Percentiles rank a stretch among this genome's conserved stretches.
These are phyloP conservation scores for Penicillium rolfsii DNA, from an alignment of 2,329 filamentous ascomycete genomes.

Conservation along the genomic window DNA sequence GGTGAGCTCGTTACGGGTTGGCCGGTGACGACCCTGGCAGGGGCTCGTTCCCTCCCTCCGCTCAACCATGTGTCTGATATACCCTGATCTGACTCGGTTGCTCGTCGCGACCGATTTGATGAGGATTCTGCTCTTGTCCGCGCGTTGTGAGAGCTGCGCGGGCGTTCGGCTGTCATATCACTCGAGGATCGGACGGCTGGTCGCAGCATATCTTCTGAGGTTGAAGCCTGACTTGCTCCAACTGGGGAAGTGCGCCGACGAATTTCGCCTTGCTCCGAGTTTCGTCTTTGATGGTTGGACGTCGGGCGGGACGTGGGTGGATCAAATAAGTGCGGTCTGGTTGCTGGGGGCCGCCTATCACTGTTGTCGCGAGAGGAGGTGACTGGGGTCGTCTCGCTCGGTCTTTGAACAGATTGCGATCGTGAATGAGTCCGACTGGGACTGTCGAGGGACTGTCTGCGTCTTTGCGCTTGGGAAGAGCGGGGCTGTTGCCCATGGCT, in stretches of 20 bases:
- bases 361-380: constrained; percentile 24
- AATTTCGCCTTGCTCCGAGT: constrained; percentile 41
- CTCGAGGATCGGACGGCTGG: constrained; percentile 41
- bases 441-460: constrained; percentile 37
- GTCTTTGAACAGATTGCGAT: constrained; percentile 38
- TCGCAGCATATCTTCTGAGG: constrained; percentile 39
- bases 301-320: constrained; percentile 30
- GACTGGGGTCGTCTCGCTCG: constrained; percentile 21
- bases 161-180: constrained; percentile 41
- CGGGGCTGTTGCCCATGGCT: constrained; percentile 61
- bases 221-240: constrained; percentile 36
- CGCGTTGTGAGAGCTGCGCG: constrained; percentile 31
- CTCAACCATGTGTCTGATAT: constrained; percentile 32
- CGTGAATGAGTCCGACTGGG: constrained; percentile 34
- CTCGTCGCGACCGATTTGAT: constrained; percentile 34
- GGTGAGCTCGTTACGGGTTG: constrained; percentile 33
- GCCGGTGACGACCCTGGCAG: constrained; percentile 25
- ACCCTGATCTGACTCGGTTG: constrained; percentile 39
- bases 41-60: constrained; percentile 29
- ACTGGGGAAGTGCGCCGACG: constrained; percentile 42
- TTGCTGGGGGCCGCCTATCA: constrained; percentile 33
- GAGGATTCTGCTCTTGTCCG: constrained; percentile 33
- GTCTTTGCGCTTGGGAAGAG: constrained; percentile 41
- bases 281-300: constrained; percentile 38
- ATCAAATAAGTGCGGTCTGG: constrained; percentile 41